Evolutionary conservation across 202 grass and related monocot species (phyloP).

Genomic region (Musa balbisiana): DNA sequence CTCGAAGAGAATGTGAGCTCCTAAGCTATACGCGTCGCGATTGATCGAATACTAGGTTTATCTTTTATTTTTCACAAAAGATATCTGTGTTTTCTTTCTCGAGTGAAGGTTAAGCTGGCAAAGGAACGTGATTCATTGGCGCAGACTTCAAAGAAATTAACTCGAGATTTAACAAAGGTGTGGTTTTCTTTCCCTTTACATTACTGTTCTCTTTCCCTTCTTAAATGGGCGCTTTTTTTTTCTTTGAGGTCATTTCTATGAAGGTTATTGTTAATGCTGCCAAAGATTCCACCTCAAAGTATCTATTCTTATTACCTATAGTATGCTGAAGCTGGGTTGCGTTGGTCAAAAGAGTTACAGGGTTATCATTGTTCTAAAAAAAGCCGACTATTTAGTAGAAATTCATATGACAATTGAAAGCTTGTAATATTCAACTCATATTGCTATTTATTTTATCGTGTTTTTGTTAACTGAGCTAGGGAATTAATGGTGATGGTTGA

Average conservation of each 20-base stretch:
- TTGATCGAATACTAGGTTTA: background rate
- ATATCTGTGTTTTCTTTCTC: constrained; percentile 4
- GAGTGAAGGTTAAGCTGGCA: constrained; percentile 57
- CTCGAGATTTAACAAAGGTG: constrained; percentile 73
- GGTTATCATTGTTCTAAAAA: too few relatives aligned
- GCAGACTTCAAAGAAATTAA: constrained; percentile 65
- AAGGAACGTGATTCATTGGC: constrained; percentile 76
- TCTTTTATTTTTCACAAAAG: background rate
- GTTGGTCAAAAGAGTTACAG: too few relatives aligned
- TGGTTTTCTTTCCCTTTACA: background rate
- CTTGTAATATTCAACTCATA: too few relatives aligned
- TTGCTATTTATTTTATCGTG: background rate
- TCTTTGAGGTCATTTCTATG: background rate
- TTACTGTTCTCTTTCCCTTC: background rate
- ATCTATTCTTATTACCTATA: background rate
- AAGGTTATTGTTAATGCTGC: background rate
- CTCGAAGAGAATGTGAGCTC: constrained; percentile 84
- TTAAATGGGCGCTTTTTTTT: background rate
- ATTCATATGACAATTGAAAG: too few relatives aligned
- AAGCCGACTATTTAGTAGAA: too few relatives aligned
- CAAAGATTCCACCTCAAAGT: background rate
- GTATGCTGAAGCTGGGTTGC: too few relatives aligned
- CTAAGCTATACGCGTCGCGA: background rate
- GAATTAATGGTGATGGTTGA: background rate
- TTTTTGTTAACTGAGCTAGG: background rate